A percentile compares a stretch with the other conserved stretches of the same genome.
Evolutionary conservation across 441 rosid genomes (phyloP).

Genomic region (Populus tomentosa): DNA sequence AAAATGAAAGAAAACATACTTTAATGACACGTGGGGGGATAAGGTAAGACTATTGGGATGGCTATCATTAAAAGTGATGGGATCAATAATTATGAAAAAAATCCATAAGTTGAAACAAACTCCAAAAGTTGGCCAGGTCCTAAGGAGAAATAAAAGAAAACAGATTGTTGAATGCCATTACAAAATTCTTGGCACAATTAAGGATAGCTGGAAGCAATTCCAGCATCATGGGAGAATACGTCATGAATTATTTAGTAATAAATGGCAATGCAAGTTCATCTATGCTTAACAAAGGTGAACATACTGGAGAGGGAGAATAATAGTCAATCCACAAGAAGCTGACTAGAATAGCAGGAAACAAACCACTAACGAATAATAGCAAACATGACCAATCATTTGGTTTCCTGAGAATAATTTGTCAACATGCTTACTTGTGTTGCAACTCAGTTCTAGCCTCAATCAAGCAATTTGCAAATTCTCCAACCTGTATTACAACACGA

Average conservation of each 20-base stretch:
- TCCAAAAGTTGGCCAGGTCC: background rate
- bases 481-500: slow-evolving; percentile 49
- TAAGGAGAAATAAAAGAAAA: background rate
- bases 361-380: background rate
- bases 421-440: slow-evolving; percentile 65
- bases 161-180: background rate
- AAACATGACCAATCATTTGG: background rate
- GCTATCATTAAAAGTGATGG: background rate
- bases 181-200: background rate
- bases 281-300: background rate
- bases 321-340: background rate
- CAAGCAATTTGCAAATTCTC: slow-evolving; percentile 79
- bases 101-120: background rate
- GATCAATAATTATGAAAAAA: background rate
- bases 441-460: slow-evolving; percentile 69
- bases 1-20: background rate
- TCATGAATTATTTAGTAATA: background rate
- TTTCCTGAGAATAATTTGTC: slow-evolving; percentile 8
- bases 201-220: background rate
- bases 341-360: background rate
- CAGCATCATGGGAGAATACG: background rate
- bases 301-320: background rate
- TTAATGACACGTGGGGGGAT: background rate
- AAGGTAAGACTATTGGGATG: background rate
- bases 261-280: background rate